Percentiles rank a stretch among this genome's conserved stretches.
phyloP scores from a whole-genome alignment of 306 rosid species.

The Acacia acuminata region DNA sequence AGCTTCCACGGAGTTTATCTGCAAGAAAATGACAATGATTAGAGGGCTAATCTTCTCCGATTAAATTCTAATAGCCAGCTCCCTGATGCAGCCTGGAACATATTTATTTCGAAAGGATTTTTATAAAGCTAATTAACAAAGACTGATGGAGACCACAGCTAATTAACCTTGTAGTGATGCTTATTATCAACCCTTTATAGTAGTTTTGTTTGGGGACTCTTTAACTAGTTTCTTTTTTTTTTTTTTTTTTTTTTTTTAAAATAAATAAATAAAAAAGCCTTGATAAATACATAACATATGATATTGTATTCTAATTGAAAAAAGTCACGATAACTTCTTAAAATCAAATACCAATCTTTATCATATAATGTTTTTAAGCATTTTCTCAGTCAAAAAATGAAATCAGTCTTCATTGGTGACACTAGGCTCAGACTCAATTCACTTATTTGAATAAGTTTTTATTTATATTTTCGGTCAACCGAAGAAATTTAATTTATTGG shows the following conservation, averaged over 20 bases:
- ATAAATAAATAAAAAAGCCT: no score
- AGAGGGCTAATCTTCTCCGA: not conserved
- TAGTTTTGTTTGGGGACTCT: not conserved
- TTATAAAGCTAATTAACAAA: not conserved
- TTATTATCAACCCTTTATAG: not conserved
- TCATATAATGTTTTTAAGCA: not conserved
- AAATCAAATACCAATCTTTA: not conserved
- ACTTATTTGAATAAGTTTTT: not conserved
- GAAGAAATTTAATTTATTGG: not conserved
- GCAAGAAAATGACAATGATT: not conserved
- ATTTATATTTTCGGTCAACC: not conserved
- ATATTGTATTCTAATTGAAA: not conserved
- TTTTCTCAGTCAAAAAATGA: not conserved
- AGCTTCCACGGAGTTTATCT: not conserved
- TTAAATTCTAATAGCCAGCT: not conserved
- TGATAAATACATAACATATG: not conserved
- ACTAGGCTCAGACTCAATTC: not conserved
- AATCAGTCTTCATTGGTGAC: not conserved
- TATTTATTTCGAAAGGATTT: not conserved
- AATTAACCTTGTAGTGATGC: not conserved
- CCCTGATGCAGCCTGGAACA: not conserved
- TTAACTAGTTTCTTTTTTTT: not conserved
- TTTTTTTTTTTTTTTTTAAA: no score
- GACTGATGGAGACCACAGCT: not conserved
- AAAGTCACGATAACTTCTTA: not conserved